Evolutionary conservation across 352 stramenopile genomes (phyloP).

Genomic region (Aphanomyces invadans): DNA sequence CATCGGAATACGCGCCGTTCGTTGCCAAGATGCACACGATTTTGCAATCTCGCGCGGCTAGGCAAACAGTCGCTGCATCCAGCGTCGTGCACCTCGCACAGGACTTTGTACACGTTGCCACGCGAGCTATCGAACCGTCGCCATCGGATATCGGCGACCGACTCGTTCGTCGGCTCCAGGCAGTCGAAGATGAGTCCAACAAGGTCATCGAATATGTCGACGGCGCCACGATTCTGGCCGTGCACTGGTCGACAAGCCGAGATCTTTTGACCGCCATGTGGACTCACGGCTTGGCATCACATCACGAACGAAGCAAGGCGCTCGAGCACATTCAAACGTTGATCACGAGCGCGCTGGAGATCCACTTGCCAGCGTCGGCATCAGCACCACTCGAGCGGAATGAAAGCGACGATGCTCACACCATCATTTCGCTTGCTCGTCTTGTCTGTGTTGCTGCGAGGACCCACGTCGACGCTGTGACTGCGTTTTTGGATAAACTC

Average conservation of each 20-base stretch:
- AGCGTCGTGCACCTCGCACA: neutral
- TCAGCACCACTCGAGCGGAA: no score
- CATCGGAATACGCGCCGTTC: constrained; percentile 15
- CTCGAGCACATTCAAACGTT: no score
- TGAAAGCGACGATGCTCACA: neutral
- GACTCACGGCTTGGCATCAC: neutral
- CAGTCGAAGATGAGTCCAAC: neutral
- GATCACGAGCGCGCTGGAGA: no score
- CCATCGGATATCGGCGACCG: neutral
- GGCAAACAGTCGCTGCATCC: neutral
- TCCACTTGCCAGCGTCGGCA: no score
- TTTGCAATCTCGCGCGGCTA: neutral
- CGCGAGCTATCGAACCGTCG: neutral
- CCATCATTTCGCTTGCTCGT: neutral
- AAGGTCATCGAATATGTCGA: neutral
- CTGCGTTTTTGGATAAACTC: neutral
- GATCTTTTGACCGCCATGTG: neutral
- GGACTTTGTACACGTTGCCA: no score
- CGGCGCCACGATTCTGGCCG: neutral
- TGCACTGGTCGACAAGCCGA: no score
- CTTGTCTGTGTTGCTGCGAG: neutral
- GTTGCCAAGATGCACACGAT: neutral
- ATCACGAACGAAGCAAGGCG: no score
- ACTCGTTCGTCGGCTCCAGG: neutral
- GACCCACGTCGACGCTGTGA: neutral